Base-by-base conservation (phyloP, 768 basidiomycete genomes). In the Leucocoprinus birnbaumii region DNA sequence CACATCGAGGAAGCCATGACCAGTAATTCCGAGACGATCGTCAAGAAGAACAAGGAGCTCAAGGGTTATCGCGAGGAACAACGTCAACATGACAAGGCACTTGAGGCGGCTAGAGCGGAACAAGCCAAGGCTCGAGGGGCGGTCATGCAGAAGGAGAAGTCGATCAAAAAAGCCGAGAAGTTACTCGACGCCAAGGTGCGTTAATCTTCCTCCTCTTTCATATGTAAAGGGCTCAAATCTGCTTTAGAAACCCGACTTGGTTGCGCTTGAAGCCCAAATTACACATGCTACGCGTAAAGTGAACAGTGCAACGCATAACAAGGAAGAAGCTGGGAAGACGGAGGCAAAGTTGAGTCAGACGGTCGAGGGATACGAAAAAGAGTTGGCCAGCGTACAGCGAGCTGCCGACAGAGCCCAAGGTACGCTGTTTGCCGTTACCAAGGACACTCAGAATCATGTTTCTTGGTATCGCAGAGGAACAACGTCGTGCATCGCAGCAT, bases 91-190 rank as follows among this genome's bases (percentile, higher is more conserved):
- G 90, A 98, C 59, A 73, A 83, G 58, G 85, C 77, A 6, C 74
- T 96, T 1, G 86, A 89, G 18, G 73, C 75, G 4, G 91, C 89
- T 0, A 82, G 92, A 21, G 79, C 86, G 41, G 86, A 86, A 26
- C 92, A 96, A 64, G 92, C 91, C 2, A 86, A 82, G 66, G 85
- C 86, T 6, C 80, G 91, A 16, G 80, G 85, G 8, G 72, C 76
- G 4, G 87, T 94, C 0, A 82, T 87, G 73, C 89, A 89, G 71
- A 86, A 88, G 60, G 94, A 99, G 71, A 88, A 87, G 71, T 81
- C 72, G 43, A 86, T 96, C 55, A 97, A 97, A 74, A 91, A 88
- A 68, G 87, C 87, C 1, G 95, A 98, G 70, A 98, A 95, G 68
- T 76, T 84, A 0, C 69, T 95, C 8, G 96, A 98, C 56, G 83